Conservation (phyloP, 495 filamentous ascomycete species). For the Talaromyces adpressus region DNA sequence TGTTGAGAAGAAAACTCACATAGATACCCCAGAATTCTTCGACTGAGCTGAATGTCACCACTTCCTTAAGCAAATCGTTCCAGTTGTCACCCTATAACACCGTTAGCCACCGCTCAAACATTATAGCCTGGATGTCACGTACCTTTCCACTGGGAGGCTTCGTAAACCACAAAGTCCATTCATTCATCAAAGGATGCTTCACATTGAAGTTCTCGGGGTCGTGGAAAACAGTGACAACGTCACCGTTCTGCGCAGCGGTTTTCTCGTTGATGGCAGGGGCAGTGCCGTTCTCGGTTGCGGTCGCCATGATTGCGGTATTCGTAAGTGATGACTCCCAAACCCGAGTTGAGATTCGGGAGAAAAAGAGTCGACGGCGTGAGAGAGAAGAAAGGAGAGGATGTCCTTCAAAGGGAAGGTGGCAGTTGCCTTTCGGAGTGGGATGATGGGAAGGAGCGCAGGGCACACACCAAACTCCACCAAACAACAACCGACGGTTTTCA, state of each 20-base stretch:
- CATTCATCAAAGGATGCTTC: conserved; percentile 92
- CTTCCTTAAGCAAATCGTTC: conserved; percentile 96
- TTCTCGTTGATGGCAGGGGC: conserved; percentile 37
- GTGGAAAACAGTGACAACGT: conserved; percentile 88
- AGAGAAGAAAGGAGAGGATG: neutral
- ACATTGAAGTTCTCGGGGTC: conserved; percentile 98
- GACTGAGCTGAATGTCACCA: conserved; percentile 96
- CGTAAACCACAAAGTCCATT: conserved; percentile 99
- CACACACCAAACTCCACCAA: conserved; percentile 2
- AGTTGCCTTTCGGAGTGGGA: conserved; percentile 18
- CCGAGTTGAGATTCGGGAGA: conserved; percentile 1
- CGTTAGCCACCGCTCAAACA: neutral
- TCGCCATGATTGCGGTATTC: conserved; percentile 27
- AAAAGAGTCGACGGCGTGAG: conserved; percentile 1
- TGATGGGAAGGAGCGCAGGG: conserved; percentile 9
- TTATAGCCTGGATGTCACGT: conserved; percentile 14
- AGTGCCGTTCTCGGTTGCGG: conserved; percentile 35
- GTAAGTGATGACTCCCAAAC: neutral
- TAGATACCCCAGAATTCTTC: conserved; percentile 99
- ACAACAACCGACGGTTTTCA: neutral
- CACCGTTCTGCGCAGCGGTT: conserved; percentile 33
- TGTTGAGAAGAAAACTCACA: conserved; percentile 48
- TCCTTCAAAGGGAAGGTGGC: conserved; percentile 6
- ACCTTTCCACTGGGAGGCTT: conserved; percentile 98
- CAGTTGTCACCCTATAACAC: conserved; percentile 80